These are phyloP conservation scores for Xylariaceae sp. DNA, from an alignment of 2,329 filamentous ascomycete species.

Conservation along the genomic window DNA sequence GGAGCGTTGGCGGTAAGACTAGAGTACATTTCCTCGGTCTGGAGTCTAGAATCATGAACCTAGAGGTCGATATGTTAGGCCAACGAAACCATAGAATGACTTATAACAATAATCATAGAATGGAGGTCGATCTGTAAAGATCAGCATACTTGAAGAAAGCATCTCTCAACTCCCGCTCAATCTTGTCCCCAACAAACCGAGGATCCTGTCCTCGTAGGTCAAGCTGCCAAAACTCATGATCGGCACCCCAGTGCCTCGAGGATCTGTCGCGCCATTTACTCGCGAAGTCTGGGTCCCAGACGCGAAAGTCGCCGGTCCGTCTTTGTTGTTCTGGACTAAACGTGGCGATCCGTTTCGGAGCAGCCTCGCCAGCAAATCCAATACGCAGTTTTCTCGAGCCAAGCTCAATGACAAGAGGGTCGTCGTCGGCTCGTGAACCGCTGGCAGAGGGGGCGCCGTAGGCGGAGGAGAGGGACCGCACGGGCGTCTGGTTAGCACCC, in stretches of 20 bases:
- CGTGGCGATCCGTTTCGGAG: constrained; percentile 63
- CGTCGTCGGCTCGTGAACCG: constrained; percentile 70
- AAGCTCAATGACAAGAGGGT: constrained; percentile 75
- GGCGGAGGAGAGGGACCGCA: constrained; percentile 44
- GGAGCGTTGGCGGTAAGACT: constrained; percentile 70
- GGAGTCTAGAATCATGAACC: constrained; percentile 64
- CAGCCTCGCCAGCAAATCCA: constrained; percentile 80
- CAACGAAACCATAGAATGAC: not conserved
- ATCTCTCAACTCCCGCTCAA: constrained; percentile 77
- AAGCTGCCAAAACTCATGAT: constrained; percentile 71
- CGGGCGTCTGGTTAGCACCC: constrained; percentile 56
- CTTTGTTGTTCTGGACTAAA: constrained; percentile 73
- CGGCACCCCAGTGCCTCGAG: constrained; percentile 54
- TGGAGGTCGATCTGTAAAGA: not conserved
- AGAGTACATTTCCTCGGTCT: constrained; percentile 70
- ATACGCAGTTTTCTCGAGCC: constrained; percentile 72
- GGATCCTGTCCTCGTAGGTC: constrained; percentile 71
- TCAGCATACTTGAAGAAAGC: constrained; percentile 69
- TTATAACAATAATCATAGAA: not conserved
- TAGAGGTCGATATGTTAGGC: constrained; percentile 28
- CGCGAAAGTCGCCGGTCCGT: constrained; percentile 74
- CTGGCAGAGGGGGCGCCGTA: constrained; percentile 57
- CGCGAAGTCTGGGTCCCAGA: constrained; percentile 55
- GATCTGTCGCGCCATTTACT: constrained; percentile 44
- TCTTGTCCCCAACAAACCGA: constrained; percentile 75